A percentile compares a stretch with the other conserved stretches of the same genome.
Evolutionary conservation across 1,284 basidiomycete species (phyloP).

Genomic region (Sporisorium reilianum): DNA sequence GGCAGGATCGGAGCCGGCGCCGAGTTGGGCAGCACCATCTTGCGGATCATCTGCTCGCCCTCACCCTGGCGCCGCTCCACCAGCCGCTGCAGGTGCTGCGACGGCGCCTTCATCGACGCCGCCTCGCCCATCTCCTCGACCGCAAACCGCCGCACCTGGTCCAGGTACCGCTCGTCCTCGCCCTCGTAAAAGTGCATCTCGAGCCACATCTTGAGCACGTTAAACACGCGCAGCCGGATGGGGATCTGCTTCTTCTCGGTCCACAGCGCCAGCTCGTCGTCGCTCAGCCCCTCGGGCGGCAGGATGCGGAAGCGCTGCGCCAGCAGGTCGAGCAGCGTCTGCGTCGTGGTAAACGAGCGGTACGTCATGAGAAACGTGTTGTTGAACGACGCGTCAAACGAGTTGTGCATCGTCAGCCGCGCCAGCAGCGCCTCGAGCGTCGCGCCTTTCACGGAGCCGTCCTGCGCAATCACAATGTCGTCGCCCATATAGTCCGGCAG

Average conservation of each 20-base stretch:
- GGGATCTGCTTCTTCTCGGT: constrained; percentile 86
- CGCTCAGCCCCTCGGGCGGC: constrained; percentile 78
- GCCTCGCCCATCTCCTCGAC: constrained; percentile 62
- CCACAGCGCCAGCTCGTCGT: constrained; percentile 83
- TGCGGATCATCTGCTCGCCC: constrained; percentile 59
- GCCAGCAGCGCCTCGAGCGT: constrained; percentile 87
- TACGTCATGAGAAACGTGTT: constrained; percentile 97
- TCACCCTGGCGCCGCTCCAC: constrained; percentile 67
- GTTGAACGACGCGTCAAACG: constrained; percentile 80
- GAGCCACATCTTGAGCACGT: constrained; percentile 71
- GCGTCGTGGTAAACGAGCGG: constrained; percentile 90
- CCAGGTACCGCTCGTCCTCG: constrained; percentile 68
- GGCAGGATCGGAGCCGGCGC: constrained; percentile 78
- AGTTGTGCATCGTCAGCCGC: constrained; percentile 83
- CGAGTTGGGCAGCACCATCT: constrained; percentile 62
- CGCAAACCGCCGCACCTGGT: constrained; percentile 68
- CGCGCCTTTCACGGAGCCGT: constrained; percentile 79
- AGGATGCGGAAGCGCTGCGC: constrained; percentile 84
- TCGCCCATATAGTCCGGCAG: constrained; percentile 81
- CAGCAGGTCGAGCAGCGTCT: constrained; percentile 87
- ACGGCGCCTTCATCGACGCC: constrained; percentile 50
- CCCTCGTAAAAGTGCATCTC: constrained; percentile 69
- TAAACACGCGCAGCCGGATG: constrained; percentile 75
- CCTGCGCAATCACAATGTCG: constrained; percentile 86
- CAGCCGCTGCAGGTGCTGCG: constrained; percentile 67